phyloP scores from a whole-genome alignment of 2,329 filamentous ascomycete genomes.

The Rhexocercosporidium sp. region DNA sequence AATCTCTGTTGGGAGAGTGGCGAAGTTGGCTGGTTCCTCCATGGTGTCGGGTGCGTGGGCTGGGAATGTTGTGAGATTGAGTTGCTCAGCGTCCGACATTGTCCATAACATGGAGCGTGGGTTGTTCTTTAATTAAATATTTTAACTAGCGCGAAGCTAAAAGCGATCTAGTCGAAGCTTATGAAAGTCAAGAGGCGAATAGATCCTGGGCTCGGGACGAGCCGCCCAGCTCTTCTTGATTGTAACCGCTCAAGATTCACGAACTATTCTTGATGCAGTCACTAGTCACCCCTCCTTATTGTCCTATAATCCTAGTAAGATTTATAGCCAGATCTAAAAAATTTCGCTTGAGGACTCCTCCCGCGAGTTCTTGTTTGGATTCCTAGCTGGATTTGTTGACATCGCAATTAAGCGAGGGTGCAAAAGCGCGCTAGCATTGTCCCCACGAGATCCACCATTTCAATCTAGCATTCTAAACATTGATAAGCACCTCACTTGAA shows the following conservation, averaged over 20 bases:
- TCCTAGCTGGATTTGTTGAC: too few relatives aligned
- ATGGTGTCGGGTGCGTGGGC: background rate
- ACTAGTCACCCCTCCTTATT: too few relatives aligned
- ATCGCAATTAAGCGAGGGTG: too few relatives aligned
- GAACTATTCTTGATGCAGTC: background rate
- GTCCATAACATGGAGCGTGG: background rate
- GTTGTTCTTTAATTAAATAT: background rate
- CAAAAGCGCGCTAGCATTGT: too few relatives aligned
- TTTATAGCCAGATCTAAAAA: too few relatives aligned
- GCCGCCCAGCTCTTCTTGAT: background rate
- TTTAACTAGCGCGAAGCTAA: constrained; percentile 1
- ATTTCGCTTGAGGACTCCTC: too few relatives aligned
- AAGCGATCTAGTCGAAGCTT: background rate
- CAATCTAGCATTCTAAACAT: too few relatives aligned
- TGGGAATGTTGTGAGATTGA: background rate
- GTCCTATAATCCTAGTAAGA: too few relatives aligned
- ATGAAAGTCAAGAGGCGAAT: background rate
- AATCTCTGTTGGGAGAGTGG: constrained; percentile 7
- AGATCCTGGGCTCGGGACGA: background rate
- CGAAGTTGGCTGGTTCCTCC: background rate
- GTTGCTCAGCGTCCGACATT: too few relatives aligned
- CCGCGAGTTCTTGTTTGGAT: too few relatives aligned
- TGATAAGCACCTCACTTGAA: too few relatives aligned
- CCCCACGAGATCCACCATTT: too few relatives aligned
- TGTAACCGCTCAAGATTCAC: background rate